Evolutionary conservation across 306 rosid genomes (phyloP).

Genomic region (Rosa multiflora): DNA sequence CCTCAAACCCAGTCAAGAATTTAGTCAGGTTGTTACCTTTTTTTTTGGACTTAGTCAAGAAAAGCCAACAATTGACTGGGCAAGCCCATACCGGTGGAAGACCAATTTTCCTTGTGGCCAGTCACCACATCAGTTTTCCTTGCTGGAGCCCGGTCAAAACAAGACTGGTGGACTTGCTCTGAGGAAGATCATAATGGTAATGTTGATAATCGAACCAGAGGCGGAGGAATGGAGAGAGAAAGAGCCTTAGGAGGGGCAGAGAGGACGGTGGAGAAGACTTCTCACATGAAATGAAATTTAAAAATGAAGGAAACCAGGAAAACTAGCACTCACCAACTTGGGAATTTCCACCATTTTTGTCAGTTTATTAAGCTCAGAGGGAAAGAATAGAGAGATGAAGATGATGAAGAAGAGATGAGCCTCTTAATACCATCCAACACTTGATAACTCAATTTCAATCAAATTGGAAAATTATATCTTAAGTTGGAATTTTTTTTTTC

Average conservation of each 20-base stretch:
- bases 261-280: conserved; percentile 34
- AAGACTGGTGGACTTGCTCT: too few species aligned
- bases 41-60: too few species aligned
- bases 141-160: too few species aligned
- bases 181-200: background rate
- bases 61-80: too few species aligned
- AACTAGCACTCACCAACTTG: conserved; percentile 50
- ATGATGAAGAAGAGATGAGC: background rate
- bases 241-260: conserved; percentile 25
- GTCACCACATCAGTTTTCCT: too few species aligned
- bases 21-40: too few species aligned
- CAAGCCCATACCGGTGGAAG: too few species aligned
- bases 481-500: too few species aligned
- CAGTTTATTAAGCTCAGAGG: conserved; percentile 22
- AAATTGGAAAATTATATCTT: too few species aligned
- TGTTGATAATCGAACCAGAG: background rate
- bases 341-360: conserved; percentile 51
- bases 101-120: too few species aligned
- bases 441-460: too few species aligned
- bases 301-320: conserved; percentile 2
- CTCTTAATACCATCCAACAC: background rate
- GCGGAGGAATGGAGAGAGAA: background rate
- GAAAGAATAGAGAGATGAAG: background rate
- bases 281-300: conserved; percentile 12
- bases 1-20: too few species aligned